phyloP scores from a whole-genome alignment of 140 eudicot genomes.

The Oenanthe javanica region DNA sequence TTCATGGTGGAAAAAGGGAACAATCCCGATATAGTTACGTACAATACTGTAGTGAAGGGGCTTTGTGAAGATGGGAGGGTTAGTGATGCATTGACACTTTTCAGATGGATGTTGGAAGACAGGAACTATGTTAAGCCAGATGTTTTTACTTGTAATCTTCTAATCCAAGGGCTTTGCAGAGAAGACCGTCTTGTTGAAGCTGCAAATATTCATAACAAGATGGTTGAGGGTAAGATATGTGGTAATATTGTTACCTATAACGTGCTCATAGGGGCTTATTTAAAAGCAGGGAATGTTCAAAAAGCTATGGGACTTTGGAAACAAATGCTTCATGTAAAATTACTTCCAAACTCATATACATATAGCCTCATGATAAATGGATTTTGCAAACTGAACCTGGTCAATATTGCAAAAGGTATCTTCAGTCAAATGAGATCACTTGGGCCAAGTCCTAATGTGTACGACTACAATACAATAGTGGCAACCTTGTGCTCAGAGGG shows the following conservation, averaged over 20 bases:
- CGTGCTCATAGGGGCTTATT: slow-evolving; percentile 49
- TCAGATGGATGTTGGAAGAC: slow-evolving; percentile 30
- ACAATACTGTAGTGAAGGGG: slow-evolving; percentile 39
- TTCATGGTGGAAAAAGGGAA: slow-evolving; percentile 46
- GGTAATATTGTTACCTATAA: slow-evolving; percentile 36
- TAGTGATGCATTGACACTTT: slow-evolving; percentile 50
- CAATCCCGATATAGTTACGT: slow-evolving; percentile 36
- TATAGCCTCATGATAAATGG: slow-evolving; percentile 48
- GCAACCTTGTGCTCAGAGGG: slow-evolving; percentile 59
- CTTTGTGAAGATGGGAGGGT: slow-evolving; percentile 51
- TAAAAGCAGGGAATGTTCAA: slow-evolving; percentile 33
- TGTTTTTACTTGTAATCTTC: slow-evolving; percentile 34
- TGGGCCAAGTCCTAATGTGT: slow-evolving; percentile 31
- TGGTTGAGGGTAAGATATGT: slow-evolving; percentile 23
- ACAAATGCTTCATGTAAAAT: slow-evolving; percentile 24
- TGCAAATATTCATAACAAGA: slow-evolving; percentile 34
- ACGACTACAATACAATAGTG: slow-evolving; percentile 58
- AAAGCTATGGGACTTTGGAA: slow-evolving; percentile 55
- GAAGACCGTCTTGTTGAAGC: slow-evolving; percentile 54
- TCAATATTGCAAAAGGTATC: slow-evolving; percentile 73
- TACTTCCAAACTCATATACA: slow-evolving; percentile 37
- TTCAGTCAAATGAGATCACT: slow-evolving; percentile 34
- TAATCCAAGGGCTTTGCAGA: slow-evolving; percentile 64
- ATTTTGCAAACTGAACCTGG: slow-evolving; percentile 52
- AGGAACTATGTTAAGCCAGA: slow-evolving; percentile 28